Conservation (phyloP, 1,139 yeast species). For the Martiniozyma asiatica region DNA sequence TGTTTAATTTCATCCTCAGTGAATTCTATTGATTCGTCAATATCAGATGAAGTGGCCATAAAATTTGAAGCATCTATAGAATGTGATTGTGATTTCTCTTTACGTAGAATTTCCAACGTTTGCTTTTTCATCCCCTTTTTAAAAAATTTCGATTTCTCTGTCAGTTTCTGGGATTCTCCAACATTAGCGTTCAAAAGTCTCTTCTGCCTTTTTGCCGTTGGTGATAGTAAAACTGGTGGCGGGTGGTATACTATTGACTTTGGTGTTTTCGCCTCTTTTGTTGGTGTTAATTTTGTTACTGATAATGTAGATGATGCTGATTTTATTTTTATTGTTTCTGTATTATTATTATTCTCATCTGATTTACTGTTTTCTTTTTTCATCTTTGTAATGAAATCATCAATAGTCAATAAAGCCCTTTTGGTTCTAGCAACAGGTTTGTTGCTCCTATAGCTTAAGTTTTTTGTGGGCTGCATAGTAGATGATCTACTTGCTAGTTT, state of each 20-base stretch:
- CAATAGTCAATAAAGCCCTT: slow-evolving; percentile 3
- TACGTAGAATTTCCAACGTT: no score
- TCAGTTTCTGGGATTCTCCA: slow-evolving; percentile 5
- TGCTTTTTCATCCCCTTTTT: slow-evolving; percentile 1
- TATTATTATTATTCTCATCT: background rate
- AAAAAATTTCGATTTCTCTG: slow-evolving; percentile 9
- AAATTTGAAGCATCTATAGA: slow-evolving; percentile 1
- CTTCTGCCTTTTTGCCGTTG: slow-evolving; percentile 17
- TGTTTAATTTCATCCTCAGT: background rate
- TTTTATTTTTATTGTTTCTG: no score
- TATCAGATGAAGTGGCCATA: slow-evolving; percentile 10
- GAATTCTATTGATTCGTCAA: slow-evolving; percentile 8
- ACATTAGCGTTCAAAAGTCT: slow-evolving; percentile 11
- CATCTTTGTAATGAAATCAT: slow-evolving; percentile 2
- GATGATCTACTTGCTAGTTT: background rate
- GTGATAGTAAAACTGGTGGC: slow-evolving; percentile 9
- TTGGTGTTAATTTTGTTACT: slow-evolving; percentile 3
- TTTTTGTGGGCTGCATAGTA: background rate
- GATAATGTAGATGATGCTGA: background rate
- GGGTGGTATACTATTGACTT: background rate
- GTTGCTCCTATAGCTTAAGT: slow-evolving; percentile 1
- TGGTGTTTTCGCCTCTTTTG: background rate
- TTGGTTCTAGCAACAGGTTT: slow-evolving; percentile 1
- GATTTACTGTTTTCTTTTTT: slow-evolving; percentile 1
- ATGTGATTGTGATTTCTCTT: background rate